These are phyloP conservation scores for Kwoniella bestiolae DNA, from an alignment of 768 basidiomycete species.

Conservation along the genomic window DNA sequence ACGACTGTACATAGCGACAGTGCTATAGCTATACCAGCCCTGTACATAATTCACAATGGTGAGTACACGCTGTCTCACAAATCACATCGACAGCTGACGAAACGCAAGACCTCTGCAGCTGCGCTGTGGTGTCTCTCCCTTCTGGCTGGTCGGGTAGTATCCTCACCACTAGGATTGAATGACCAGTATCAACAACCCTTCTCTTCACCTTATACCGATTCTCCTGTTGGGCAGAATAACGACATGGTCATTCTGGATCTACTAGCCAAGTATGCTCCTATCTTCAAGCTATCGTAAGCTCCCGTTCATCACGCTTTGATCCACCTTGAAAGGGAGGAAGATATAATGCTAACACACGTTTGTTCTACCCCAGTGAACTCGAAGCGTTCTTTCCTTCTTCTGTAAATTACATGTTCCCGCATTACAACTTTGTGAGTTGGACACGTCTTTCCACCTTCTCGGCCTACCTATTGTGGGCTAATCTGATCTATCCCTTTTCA, in stretches of 20 bases:
- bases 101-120: background rate
- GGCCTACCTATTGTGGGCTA: too few relatives aligned
- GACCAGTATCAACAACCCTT: background rate
- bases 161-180: background rate
- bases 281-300: conserved; percentile 44
- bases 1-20: too few relatives aligned
- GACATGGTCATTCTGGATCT: conserved; percentile 27
- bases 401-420: conserved; percentile 51
- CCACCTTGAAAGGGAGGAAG: too few relatives aligned
- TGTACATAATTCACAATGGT: too few relatives aligned
- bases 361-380: conserved; percentile 9
- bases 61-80: too few relatives aligned
- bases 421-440: conserved; percentile 37
- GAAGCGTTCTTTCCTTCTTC: conserved; percentile 47
- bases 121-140: conserved; percentile 10
- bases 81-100: background rate
- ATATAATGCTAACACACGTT: background rate
- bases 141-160: background rate
- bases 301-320: background rate
- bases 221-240: background rate
- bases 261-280: conserved; percentile 41
- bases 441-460: too few relatives aligned
- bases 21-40: too few relatives aligned
- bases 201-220: background rate
- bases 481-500: too few relatives aligned